Conservation (phyloP, 1,284 basidiomycete species). For the Cerrena zonata region DNA sequence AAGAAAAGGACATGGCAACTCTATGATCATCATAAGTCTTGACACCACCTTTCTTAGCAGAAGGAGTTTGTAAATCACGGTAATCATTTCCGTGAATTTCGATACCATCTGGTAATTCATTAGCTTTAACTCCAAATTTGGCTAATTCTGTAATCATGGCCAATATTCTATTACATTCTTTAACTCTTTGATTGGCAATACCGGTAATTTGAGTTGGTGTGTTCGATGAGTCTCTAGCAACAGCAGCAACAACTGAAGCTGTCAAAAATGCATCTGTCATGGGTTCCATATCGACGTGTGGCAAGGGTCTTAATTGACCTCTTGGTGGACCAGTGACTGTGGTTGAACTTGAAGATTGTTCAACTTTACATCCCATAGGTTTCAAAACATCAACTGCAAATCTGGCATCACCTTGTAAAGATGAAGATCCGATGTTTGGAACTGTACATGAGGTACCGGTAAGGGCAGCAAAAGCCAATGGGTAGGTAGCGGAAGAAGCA, state of each 20-base stretch:
- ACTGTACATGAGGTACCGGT: constrained; percentile 93
- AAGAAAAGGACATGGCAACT: too few species aligned
- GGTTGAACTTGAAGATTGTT: constrained; percentile 83
- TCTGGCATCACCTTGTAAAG: constrained; percentile 91
- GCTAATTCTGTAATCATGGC: constrained; percentile 80
- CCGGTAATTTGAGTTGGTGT: constrained; percentile 80
- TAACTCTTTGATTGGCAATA: constrained; percentile 97
- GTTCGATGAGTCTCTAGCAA: constrained; percentile 55
- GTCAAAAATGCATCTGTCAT: constrained; percentile 99
- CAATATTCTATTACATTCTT: constrained; percentile 94
- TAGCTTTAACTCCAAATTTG: constrained; percentile 90
- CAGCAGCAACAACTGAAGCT: constrained; percentile 85
- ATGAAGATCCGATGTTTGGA: constrained; percentile 83
- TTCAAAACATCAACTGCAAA: constrained; percentile 92
- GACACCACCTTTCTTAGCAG: too few species aligned
- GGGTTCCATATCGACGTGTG: constrained; percentile 92
- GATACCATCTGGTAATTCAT: constrained; percentile 90
- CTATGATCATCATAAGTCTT: too few species aligned
- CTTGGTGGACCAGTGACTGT: constrained; percentile 86
- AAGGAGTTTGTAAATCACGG: too few species aligned
- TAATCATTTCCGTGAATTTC: too few species aligned
- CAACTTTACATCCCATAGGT: constrained; percentile 90
- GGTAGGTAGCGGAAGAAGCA: constrained; percentile 94
- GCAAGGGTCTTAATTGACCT: constrained; percentile 77
- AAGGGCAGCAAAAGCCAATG: constrained; percentile 92